Evolutionary conservation across 345 rosid genomes (phyloP).

Genomic region (Populus deltoides): DNA sequence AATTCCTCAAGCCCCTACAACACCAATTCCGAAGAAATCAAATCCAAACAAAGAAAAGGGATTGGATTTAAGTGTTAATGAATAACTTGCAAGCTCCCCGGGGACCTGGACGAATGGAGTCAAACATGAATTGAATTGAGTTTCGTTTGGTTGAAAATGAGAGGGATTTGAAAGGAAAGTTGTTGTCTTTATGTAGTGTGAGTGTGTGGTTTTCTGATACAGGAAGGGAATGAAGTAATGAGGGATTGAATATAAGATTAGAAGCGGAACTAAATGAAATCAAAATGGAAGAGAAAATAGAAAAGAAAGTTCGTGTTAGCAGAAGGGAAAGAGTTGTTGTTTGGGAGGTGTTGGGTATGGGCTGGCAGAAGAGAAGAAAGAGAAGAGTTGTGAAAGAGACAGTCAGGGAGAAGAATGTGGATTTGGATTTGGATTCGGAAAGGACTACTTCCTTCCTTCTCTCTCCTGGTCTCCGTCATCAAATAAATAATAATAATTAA

Average conservation of each 20-base stretch:
- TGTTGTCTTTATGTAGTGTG: not conserved
- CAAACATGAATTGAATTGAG: too few species aligned
- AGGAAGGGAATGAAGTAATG: not conserved
- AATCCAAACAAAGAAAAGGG: not conserved
- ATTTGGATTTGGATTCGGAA: too few species aligned
- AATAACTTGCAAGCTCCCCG: not conserved
- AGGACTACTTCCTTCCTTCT: too few species aligned
- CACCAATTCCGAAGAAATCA: not conserved
- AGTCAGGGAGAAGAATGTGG: too few species aligned
- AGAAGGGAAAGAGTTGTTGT: too few species aligned
- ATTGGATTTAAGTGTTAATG: not conserved
- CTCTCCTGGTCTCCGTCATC: too few species aligned
- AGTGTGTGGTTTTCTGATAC: too few species aligned
- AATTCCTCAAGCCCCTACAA: slow-evolving; percentile 6
- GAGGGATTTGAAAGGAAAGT: not conserved
- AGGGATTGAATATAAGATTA: not conserved
- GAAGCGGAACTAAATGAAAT: not conserved
- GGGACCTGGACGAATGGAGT: not conserved
- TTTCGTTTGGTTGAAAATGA: too few species aligned
- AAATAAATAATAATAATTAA: too few species aligned
- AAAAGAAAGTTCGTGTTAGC: not conserved
- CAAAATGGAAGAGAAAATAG: not conserved
- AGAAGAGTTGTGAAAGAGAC: too few species aligned
- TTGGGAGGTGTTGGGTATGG: too few species aligned
- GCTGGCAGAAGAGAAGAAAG: too few species aligned